Conservation (phyloP, 345 rosid genomes). For the Trapa bicornis region DNA sequence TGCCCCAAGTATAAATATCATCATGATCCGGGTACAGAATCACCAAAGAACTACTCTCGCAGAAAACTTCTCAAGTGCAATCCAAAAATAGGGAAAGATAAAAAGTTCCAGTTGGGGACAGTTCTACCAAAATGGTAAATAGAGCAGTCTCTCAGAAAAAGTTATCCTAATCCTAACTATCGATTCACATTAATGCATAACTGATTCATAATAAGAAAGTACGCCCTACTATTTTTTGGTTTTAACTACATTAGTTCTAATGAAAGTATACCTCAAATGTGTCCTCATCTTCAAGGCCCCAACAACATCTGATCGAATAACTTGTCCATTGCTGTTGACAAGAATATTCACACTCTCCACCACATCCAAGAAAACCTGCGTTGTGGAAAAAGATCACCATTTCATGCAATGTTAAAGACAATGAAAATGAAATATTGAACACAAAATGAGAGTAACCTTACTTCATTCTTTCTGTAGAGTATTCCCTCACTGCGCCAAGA, state of each 20-base stretch:
- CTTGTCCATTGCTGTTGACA: constrained; percentile 94
- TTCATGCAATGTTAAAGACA: constrained; percentile 6
- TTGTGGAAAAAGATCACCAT: constrained; percentile 7
- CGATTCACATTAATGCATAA: not conserved
- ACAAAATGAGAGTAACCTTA: constrained; percentile 15
- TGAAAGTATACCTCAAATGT: constrained; percentile 56
- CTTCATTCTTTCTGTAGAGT: constrained; percentile 82
- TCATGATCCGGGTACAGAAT: not conserved
- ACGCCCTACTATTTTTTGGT: not conserved
- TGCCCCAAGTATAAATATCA: not conserved
- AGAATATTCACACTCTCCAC: constrained; percentile 92
- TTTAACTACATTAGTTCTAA: not conserved
- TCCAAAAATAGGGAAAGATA: not conserved
- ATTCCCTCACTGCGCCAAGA: constrained; percentile 99
- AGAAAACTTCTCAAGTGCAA: not conserved
- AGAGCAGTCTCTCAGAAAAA: not conserved
- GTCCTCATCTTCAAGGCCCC: constrained; percentile 99
- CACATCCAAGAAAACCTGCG: constrained; percentile 86
- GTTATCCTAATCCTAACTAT: not conserved
- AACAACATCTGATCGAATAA: constrained; percentile 85
- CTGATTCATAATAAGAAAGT: not conserved
- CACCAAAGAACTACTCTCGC: not conserved
- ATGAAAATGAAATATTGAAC: constrained; percentile 8
- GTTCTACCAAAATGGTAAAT: not conserved
- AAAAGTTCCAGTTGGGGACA: not conserved